Evolutionary conservation across 176 grass and related monocot genomes (phyloP), one percentile per base, ranked within the genome.

Genomic region (Eleusine indica): DNA sequence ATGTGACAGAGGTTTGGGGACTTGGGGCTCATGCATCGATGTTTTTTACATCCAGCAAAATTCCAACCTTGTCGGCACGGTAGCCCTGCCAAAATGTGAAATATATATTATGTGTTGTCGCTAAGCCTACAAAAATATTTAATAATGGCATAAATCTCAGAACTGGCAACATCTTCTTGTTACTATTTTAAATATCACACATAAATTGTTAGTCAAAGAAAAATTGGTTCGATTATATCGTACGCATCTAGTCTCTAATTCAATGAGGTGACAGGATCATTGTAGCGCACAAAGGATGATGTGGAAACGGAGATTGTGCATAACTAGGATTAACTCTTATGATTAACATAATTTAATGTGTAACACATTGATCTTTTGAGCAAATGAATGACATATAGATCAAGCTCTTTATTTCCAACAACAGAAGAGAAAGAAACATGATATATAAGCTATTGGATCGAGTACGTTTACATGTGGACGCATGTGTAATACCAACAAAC

Each of bases 31-130:
- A 58, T 60, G 18, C 54, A 42, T 67, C 57, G 30, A 75, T n/a
- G 41, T 41, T 76, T 74, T 54, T 78, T 66, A 78, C 66, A 83
- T 52, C 54, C n/a, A 62, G 70, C 11, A 70, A 84, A 85, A 85
- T 81, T 81, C 42, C 71, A 62, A 76, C 64, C 43, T 81, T 76
- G 82, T 84, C 82, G 42, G 82, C 82, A 75, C 16, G 60, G 29
- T 30, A 68, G n/a, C 53, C 49, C 46, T 48, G 46, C 10, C 17
- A 53, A 48, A 16, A 16, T 53, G 15, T 53, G 19, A 56, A 56
- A 17, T 17, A 4, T 53, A 3, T 17, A 4, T 4, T 54, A n/a
- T 58, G 54, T 8, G 54, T 58, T 58, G 6, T 11, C n/a, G 5
- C n/a, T 51, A 15, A 73, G 44, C 25, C 4, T 73, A 29, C 6